Evolutionary conservation across 352 stramenopile genomes (phyloP).

Genomic region (Phytophthora uliginosa): DNA sequence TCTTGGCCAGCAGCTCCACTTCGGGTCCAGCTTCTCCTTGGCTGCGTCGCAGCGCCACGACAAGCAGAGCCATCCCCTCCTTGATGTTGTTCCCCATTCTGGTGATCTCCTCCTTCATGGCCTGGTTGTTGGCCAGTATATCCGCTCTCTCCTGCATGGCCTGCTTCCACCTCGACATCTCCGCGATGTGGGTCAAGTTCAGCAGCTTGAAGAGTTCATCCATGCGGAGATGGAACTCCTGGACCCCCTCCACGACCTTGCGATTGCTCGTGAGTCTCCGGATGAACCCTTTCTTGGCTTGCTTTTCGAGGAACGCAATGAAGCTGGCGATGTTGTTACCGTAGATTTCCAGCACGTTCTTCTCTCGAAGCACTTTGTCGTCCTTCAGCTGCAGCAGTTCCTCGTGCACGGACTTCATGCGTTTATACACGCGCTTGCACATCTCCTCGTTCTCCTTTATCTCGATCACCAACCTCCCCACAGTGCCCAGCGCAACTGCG

Average conservation of each 20-base stretch:
- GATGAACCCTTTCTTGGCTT: constrained; percentile 29
- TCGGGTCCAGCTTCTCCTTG: constrained; percentile 24
- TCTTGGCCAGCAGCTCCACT: constrained; percentile 33
- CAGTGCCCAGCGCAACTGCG: constrained; percentile 24
- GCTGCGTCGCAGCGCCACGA: constrained; percentile 29
- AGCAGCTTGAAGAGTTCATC: constrained; percentile 43
- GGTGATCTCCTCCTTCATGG: constrained; percentile 24
- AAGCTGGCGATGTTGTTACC: constrained; percentile 45
- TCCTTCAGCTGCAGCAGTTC: constrained; percentile 53
- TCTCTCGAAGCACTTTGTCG: constrained; percentile 42
- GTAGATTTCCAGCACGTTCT: constrained; percentile 47
- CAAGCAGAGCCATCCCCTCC: constrained; percentile 31
- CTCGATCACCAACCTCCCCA: constrained; percentile 28
- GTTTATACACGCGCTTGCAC: constrained; percentile 35
- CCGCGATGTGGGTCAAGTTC: constrained; percentile 31
- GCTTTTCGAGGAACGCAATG: constrained; percentile 32
- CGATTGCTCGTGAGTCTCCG: constrained; percentile 33
- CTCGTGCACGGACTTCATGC: constrained; percentile 42
- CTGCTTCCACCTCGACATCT: constrained; percentile 37
- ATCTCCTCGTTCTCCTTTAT: constrained; percentile 43
- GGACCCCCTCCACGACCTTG: constrained; percentile 31
- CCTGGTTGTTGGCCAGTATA: constrained; percentile 30
- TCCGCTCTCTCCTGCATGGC: constrained; percentile 28
- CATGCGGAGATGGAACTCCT: constrained; percentile 39
- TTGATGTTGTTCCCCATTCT: constrained; percentile 7